Evolutionary conservation across 23 red algal species (phyloP).

Genomic region (Cyanidiococcus yangmingshanensis): DNA sequence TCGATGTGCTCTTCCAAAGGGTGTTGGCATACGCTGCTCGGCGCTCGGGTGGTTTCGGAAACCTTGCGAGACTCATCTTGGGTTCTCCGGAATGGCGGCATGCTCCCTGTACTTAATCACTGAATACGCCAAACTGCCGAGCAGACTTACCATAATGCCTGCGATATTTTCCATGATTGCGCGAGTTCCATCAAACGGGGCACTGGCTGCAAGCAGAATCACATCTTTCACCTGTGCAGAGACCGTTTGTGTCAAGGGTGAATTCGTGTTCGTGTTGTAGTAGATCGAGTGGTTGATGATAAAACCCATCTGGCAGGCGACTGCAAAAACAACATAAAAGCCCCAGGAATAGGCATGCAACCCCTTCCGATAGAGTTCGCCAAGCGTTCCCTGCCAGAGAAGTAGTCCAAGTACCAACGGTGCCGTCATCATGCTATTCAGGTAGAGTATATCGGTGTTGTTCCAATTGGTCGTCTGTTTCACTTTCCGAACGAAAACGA

Average conservation of each 20-base stretch:
- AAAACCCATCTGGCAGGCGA: constrained; percentile 47
- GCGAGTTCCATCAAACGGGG: constrained; percentile 30
- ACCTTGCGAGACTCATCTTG: too few species aligned
- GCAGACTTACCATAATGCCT: constrained; percentile 36
- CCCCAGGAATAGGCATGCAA: background rate
- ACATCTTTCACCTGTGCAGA: constrained; percentile 75
- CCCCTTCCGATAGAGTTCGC: constrained; percentile 7
- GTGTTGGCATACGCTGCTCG: too few species aligned
- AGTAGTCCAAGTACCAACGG: constrained; percentile 13
- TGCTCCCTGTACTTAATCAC: constrained; percentile 15
- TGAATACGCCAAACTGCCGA: constrained; percentile 30
- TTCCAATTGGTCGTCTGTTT: constrained; percentile 32
- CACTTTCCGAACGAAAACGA: constrained; percentile 50
- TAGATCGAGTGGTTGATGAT: constrained; percentile 77
- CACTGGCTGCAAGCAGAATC: constrained; percentile 31
- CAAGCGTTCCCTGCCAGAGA: background rate
- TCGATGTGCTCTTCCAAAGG: too few species aligned
- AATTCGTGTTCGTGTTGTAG: constrained; percentile 86
- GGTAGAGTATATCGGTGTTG: constrained; percentile 45
- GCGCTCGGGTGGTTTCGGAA: too few species aligned
- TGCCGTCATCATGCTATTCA: constrained; percentile 48
- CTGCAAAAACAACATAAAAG: constrained; percentile 29
- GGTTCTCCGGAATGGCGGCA: background rate
- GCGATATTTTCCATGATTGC: constrained; percentile 28
- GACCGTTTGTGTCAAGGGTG: constrained; percentile 71